Conservation (phyloP, 441 rosid genomes). For the Euphorbia corollata region DNA sequence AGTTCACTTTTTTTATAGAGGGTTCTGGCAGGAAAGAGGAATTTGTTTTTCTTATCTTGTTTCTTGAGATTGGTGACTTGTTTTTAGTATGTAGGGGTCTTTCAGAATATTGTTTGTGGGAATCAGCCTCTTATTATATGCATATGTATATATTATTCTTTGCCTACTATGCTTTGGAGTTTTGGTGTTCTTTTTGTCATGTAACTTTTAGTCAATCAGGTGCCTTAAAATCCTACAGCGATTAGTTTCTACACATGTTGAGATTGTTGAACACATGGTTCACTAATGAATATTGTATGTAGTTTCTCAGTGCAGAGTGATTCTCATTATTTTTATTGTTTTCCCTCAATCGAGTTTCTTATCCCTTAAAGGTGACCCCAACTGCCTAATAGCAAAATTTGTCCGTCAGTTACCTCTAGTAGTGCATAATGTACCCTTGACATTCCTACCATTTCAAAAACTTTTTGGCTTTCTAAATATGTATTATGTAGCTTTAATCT, state of each 20-base stretch:
- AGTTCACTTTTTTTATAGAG: neutral
- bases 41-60: neutral
- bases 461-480: neutral
- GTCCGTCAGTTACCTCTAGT: neutral
- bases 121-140: neutral
- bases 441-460: neutral
- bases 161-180: neutral
- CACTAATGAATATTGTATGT: neutral
- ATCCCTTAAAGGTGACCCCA: neutral
- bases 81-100: neutral
- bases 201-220: neutral
- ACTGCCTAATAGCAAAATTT: slow-evolving; percentile 1
- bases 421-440: neutral
- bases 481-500: neutral
- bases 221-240: neutral
- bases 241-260: neutral
- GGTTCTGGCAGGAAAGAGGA: neutral
- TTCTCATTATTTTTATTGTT: slow-evolving; percentile 9
- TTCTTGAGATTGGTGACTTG: neutral
- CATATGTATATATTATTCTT: neutral
- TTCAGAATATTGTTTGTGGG: neutral
- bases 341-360: neutral
- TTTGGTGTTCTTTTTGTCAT: neutral
- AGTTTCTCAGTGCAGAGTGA: slow-evolving; percentile 5
- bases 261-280: neutral